Evolutionary conservation across 768 basidiomycete species (phyloP), one percentile per base, ranked within the genome.

Genomic region (Suillus tomentosus): DNA sequence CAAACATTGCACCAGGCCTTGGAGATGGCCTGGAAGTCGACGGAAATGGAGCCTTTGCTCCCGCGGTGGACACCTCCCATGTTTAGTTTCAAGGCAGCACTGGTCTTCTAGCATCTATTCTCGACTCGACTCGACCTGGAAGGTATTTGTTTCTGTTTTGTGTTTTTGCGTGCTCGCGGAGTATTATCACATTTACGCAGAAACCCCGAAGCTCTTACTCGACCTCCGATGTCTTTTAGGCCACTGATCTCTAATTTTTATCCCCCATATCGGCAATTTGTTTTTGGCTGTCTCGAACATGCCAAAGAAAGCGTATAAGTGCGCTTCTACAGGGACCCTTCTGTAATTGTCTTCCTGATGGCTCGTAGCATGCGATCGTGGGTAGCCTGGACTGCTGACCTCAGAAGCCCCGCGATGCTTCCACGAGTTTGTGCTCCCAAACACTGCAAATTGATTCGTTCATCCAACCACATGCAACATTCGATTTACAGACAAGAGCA

Each of bases 81-180:
- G 39, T 42, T 27, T 58, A 42, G 56, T 40, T 27, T 58, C 56
- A 24, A 57, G 37, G 24, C 56, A 57, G 24, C 36, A 17, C 31
- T 34, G 13, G 6, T 40, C 22, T 39, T 40, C 22, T 39, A 42
- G 37, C 37, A 57, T 57, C 37, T 40, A 40, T 57, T 57, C 56
- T 40, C 39, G 39, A 57, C 24, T 27, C 39, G 17, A 42, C 56
- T 9, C 17, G n/a, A 40, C 39, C 39, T 36, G 6, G 27, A 58
- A 42, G 17, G 57, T 58, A 58, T 58, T 58, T 58, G 57, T 58
- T 58, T 58, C 40, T 58, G 57, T 58, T 58, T 58, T 58, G 57
- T 40, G 56, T 10, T 53, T 31, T 53, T 27, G 27, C 9, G 51
- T 19, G 57, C 40, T 58, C 57, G 57, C 57, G 57, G 57, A 58